phyloP scores from a whole-genome alignment of 2,329 filamentous ascomycete species.

The Mycogone perniciosa region DNA sequence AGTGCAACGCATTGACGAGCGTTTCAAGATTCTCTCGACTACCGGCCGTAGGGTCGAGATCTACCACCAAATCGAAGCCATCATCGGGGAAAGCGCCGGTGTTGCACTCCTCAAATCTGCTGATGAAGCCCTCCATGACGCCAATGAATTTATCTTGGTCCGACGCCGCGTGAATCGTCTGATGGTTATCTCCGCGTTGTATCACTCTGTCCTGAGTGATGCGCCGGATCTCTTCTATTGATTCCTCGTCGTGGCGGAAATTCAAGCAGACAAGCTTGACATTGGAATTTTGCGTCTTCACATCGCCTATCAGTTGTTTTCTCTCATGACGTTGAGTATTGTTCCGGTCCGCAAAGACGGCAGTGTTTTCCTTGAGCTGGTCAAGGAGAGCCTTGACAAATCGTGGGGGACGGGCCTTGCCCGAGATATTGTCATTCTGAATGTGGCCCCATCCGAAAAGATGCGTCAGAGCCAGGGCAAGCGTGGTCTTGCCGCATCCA shows the following conservation, averaged over 20 bases:
- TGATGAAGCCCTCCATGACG: constrained; percentile 93
- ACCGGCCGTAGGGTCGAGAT: constrained; percentile 70
- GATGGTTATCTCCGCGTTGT: constrained; percentile 87
- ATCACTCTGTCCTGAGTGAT: constrained; percentile 76
- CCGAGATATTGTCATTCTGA: constrained; percentile 93
- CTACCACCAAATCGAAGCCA: constrained; percentile 76
- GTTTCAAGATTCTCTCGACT: constrained; percentile 83
- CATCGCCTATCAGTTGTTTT: constrained; percentile 77
- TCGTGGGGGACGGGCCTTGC: constrained; percentile 66
- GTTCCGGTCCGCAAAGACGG: constrained; percentile 87
- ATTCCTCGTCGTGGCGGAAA: constrained; percentile 75
- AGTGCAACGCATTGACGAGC: constrained; percentile 63
- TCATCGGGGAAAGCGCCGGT: constrained; percentile 63
- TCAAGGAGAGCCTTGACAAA: constrained; percentile 69
- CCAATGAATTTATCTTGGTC: constrained; percentile 66
- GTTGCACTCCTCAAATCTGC: constrained; percentile 75
- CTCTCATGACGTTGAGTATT: constrained; percentile 87
- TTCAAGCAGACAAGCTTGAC: constrained; percentile 79
- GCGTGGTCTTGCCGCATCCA: constrained; percentile 93
- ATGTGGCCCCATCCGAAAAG: constrained; percentile 89
- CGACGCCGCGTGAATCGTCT: constrained; percentile 87
- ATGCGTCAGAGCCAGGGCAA: constrained; percentile 72
- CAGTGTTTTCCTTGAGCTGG: constrained; percentile 57
- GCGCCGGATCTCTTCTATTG: constrained; percentile 65
- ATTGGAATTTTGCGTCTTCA: constrained; percentile 54